These are phyloP conservation scores for Trichomonascaceae sp. DNA, from an alignment of 1,139 yeast genomes.

Conservation along the genomic window DNA sequence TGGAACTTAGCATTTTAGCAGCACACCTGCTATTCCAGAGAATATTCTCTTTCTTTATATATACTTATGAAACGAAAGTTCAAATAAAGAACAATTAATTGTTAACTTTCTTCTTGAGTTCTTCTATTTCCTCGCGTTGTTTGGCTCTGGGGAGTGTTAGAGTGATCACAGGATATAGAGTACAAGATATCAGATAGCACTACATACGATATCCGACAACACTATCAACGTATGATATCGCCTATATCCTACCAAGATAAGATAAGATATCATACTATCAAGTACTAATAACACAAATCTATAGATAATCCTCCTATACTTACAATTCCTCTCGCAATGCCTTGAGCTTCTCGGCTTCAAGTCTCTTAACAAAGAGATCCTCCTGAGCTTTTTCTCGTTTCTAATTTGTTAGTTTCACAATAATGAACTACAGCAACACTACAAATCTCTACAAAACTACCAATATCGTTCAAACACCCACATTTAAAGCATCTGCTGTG, in stretches of 20 bases:
- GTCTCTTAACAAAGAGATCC: slow-evolving; percentile 56
- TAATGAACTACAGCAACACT: background rate
- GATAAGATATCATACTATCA: background rate
- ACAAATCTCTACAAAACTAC: background rate
- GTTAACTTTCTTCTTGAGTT: slow-evolving; percentile 36
- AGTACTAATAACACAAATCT: no score
- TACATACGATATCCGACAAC: no score
- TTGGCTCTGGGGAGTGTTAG: slow-evolving; percentile 15
- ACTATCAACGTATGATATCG: no score
- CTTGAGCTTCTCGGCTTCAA: slow-evolving; percentile 57
- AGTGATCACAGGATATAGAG: background rate
- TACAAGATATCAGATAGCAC: background rate
- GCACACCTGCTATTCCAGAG: no score
- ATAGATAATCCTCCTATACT: slow-evolving; percentile 8
- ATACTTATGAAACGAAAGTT: background rate
- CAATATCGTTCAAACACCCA: background rate
- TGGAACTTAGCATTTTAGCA: no score
- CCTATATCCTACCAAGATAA: no score
- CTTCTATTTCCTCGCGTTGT: slow-evolving; percentile 26
- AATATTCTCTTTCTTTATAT: background rate
- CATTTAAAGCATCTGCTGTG: slow-evolving; percentile 8
- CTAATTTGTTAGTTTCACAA: slow-evolving; percentile 24
- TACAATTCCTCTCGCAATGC: slow-evolving; percentile 36
- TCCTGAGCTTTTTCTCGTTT: slow-evolving; percentile 70
- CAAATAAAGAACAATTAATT: background rate